Evolutionary conservation across 1,284 basidiomycete genomes (phyloP), one percentile per base, ranked within the genome.

Genomic region (Cryptococcus jaspeensis): DNA sequence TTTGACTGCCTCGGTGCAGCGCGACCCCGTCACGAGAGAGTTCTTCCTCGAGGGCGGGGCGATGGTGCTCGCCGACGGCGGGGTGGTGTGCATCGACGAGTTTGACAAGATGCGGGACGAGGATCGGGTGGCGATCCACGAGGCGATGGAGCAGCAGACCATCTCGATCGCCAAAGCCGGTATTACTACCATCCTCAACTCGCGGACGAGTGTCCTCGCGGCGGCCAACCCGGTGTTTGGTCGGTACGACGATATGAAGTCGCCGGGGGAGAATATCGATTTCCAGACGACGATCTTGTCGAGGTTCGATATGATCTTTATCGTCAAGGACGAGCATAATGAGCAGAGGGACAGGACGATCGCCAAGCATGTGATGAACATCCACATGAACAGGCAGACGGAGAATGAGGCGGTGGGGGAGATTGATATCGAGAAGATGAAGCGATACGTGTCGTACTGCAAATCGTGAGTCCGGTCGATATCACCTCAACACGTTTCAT

Each of bases 91-190:
- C 74, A 99, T 99, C 71, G 96, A 99, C 73, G 96, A 99, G 77
- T 99, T 99, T 70, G 96, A 99, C 81, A 99, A 99, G 82, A 99
- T 99, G 96, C 84, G 95, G 32, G 96, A 99, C 72, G 95, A 98
- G 77, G 96, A 99, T 73, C 87, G 96, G 58, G 96, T 99, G 2
- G 96, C 96, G 0, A 99, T 99, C 60, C 96, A 99, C 79, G 96
- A 99, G 79, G 96, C 95, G 16, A 99, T 99, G 95, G 95, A 99
- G 72, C 95, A 99, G 74, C 95, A 99, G 75, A 99, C 95, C 0
- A 99, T 99, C 66, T 99, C 96, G 2, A 98, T 99, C 65, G 95
- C 95, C 37, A 99, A 99, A 78, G 96, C 96, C 2, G 96, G 96
- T 64, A 99, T 99, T 64, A 99, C 96, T 0, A 99, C 96, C 0